Conservation (phyloP, 345 rosid genomes). For the Sisymbrium altissimum region DNA sequence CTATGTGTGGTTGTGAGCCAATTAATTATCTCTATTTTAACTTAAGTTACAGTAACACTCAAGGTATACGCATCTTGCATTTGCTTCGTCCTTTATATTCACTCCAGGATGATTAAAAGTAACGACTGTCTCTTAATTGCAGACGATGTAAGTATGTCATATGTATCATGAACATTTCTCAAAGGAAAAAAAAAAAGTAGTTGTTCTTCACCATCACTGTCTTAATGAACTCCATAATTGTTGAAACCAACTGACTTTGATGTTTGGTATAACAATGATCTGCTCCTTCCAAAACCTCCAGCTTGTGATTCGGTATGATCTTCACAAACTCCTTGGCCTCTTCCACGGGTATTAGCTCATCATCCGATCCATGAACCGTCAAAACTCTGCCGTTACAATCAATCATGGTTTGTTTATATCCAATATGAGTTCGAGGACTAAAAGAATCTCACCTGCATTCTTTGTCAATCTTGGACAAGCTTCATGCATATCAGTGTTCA, state of each 20-base stretch:
- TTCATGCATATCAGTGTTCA: constrained; percentile 60
- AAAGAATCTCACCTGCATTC: constrained; percentile 50
- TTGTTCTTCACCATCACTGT: constrained; percentile 16
- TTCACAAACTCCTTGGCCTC: constrained; percentile 70
- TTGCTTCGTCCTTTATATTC: too few relatives aligned
- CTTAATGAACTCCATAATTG: constrained; percentile 50
- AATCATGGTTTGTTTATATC: too few relatives aligned
- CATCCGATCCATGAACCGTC: constrained; percentile 77
- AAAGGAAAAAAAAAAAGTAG: not conserved
- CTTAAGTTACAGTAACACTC: too few relatives aligned
- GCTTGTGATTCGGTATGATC: constrained; percentile 62
- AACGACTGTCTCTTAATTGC: too few relatives aligned
- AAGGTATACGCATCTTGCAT: too few relatives aligned
- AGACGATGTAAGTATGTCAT: too few relatives aligned
- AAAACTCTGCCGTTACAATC: constrained; percentile 41
- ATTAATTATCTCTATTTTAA: too few relatives aligned
- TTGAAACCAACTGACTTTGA: constrained; percentile 49
- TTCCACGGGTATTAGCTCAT: constrained; percentile 56
- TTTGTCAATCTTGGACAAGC: constrained; percentile 56
- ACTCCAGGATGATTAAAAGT: too few relatives aligned
- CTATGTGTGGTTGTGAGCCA: too few relatives aligned
- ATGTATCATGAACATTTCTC: not conserved
- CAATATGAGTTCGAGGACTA: too few relatives aligned
- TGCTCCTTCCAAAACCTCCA: constrained; percentile 61
- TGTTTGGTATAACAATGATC: constrained; percentile 58